Evolutionary conservation across 768 basidiomycete genomes (phyloP).

Genomic region (Rhodotorula babjevae): DNA sequence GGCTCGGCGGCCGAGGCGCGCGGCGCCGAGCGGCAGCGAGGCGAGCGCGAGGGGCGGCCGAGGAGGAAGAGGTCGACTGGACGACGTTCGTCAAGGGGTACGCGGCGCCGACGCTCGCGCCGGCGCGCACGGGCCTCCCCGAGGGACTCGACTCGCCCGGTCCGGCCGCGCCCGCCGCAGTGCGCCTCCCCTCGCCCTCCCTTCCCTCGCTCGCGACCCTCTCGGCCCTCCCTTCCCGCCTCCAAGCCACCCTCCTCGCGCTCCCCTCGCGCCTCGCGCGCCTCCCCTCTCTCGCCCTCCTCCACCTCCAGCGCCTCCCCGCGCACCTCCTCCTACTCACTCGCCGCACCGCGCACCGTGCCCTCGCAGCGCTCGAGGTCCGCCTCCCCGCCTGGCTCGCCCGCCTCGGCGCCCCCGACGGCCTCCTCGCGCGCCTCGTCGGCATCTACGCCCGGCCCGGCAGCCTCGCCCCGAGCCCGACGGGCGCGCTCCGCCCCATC

Average conservation of each 20-base stretch:
- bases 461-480: background rate
- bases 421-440: background rate
- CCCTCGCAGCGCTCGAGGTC: no score
- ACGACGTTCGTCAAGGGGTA: background rate
- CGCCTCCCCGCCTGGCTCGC: background rate
- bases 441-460: background rate
- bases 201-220: background rate
- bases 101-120: background rate
- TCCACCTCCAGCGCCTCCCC: background rate
- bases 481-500: background rate
- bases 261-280: background rate
- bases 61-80: background rate
- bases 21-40: background rate
- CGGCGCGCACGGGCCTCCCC: background rate
- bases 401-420: background rate
- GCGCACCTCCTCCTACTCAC: background rate
- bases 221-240: background rate
- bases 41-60: background rate
- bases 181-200: background rate
- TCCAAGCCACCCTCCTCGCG: background rate
- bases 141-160: no score
- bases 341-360: background rate
- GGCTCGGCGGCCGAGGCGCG: background rate
- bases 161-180: background rate
- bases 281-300: background rate